Conservation (phyloP, 805 yeast genomes). For the Kazachstania viticola region DNA sequence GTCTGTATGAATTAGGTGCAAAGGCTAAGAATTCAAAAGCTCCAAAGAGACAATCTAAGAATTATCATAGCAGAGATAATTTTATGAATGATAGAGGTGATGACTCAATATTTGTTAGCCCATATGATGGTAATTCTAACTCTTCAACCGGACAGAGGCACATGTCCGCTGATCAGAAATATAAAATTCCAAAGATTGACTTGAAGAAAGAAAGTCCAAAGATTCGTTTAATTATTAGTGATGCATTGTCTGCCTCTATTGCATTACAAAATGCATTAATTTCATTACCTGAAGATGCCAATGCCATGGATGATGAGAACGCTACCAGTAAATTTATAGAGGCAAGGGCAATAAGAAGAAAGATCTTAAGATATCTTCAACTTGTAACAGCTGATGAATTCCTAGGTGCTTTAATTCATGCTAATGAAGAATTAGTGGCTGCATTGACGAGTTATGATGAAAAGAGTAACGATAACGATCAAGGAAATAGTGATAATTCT, state of each 20-base stretch:
- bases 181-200: constrained; percentile 56
- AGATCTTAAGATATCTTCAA: constrained; percentile 72
- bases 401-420: constrained; percentile 75
- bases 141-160: too few species aligned
- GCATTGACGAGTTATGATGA: constrained; percentile 62
- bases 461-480: constrained; percentile 31
- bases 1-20: constrained; percentile 8
- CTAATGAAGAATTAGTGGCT: constrained; percentile 79
- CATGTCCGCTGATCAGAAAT: constrained; percentile 25
- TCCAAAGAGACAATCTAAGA: neutral
- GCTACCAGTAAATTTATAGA: constrained; percentile 60
- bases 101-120: constrained; percentile 30
- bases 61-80: constrained; percentile 6
- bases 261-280: constrained; percentile 51
- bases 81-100: constrained; percentile 46
- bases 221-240: constrained; percentile 57
- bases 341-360: constrained; percentile 66
- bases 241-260: constrained; percentile 64
- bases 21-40: constrained; percentile 4
- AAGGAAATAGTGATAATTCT: constrained; percentile 29
- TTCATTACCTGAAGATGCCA: constrained; percentile 33
- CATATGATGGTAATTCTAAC: too few species aligned
- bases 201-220: constrained; percentile 61
- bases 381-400: constrained; percentile 74
- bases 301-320: constrained; percentile 52